Conservation (phyloP, 441 rosid genomes). For the Croton setiger region DNA sequence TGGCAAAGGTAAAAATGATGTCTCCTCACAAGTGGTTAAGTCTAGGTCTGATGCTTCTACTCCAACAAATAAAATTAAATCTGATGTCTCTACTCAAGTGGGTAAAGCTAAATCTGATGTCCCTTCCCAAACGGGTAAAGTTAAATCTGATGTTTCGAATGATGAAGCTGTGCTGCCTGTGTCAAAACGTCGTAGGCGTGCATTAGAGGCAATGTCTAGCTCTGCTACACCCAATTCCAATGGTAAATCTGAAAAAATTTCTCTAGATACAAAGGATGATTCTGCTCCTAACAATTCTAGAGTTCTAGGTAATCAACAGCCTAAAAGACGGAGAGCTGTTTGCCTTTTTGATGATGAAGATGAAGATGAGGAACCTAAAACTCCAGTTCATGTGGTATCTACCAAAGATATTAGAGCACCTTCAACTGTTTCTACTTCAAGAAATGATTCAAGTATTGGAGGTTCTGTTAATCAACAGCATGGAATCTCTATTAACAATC, state of each 20-base stretch:
- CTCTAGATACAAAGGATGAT: conserved; percentile 36
- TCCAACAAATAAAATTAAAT: conserved; percentile 25
- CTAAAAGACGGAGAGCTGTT: conserved; percentile 86
- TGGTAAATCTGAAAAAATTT: conserved; percentile 45
- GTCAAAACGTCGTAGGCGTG: conserved; percentile 55
- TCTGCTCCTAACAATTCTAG: conserved; percentile 31
- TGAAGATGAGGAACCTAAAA: conserved; percentile 76
- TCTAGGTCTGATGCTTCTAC: conserved; percentile 21
- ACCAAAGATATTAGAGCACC: conserved; percentile 34
- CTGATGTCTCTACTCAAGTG: conserved; percentile 27
- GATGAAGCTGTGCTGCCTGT: conserved; percentile 65
- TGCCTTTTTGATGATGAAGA: conserved; percentile 69
- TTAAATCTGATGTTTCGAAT: conserved; percentile 40
- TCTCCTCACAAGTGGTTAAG: conserved; percentile 18
- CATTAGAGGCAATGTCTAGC: conserved; percentile 54
- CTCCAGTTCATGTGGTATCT: conserved; percentile 86
- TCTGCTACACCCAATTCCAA: conserved; percentile 38
- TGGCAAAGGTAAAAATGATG: conserved; percentile 20
- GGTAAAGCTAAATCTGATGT: conserved; percentile 16
- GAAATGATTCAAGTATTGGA: conserved; percentile 24
- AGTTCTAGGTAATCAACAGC: conserved; percentile 36
- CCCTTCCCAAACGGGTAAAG: conserved; percentile 22
- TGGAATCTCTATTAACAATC: conserved; percentile 29
- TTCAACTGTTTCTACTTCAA: conserved; percentile 37
- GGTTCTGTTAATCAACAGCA: conserved; percentile 28